These are phyloP conservation scores for Oryza glumipatula DNA, from an alignment of 176 grass and related monocot species.

Conservation along the genomic window DNA sequence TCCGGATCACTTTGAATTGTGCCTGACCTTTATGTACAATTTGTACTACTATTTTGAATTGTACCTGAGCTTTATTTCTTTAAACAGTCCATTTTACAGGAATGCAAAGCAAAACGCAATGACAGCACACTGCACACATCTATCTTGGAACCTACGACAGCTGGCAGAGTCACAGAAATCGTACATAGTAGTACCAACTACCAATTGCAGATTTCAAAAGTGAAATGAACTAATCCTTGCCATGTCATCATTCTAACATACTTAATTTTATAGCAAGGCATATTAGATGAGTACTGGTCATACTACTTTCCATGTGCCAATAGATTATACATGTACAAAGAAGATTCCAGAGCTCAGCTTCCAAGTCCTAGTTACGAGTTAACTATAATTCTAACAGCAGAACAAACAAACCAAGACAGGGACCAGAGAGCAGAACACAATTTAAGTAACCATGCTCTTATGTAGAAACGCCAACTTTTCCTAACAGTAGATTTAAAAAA, in stretches of 20 bases:
- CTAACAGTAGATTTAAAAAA: neutral
- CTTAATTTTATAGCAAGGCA: neutral
- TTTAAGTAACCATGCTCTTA: neutral
- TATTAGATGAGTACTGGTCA: neutral
- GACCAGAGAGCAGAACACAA: neutral
- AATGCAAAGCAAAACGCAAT: neutral
- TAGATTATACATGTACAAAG: constrained; percentile 29
- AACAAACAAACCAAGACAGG: neutral
- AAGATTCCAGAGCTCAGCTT: constrained; percentile 14
- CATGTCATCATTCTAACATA: neutral
- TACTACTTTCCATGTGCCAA: constrained; percentile 1
- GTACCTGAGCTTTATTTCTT: neutral
- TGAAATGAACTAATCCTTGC: neutral
- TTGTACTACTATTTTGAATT: constrained; percentile 8
- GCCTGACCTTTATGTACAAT: neutral
- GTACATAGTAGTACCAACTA: neutral
- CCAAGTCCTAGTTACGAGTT: constrained; percentile 12
- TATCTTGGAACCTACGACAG: neutral
- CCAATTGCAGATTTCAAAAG: neutral
- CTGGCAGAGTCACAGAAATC: neutral
- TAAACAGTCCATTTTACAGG: neutral
- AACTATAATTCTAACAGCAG: neutral
- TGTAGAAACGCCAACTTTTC: constrained; percentile 19
- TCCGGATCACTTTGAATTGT: neutral
- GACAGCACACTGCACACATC: neutral